Evolutionary conservation across 371 early-diverging fungal species (phyloP), one percentile per base, ranked within the genome.

Genomic region (Mortierella sp.): DNA sequence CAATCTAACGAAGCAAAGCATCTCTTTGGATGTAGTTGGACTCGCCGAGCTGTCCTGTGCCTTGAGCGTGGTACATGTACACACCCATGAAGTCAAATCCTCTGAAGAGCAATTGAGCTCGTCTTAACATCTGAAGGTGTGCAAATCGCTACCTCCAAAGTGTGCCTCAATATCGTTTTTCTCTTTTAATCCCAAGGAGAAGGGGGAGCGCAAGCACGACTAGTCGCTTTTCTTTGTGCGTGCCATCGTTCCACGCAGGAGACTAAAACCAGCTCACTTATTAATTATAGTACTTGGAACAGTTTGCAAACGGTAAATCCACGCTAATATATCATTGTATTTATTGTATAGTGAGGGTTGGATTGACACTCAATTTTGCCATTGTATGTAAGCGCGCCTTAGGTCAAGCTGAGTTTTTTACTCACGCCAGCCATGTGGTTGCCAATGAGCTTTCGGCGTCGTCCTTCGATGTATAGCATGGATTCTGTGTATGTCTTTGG

Each of bases 401-500:
- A 43, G 0, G 43, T 10, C 43, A 43, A 43, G 43, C 43, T 43
- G 43, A 43, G 43, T 7, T 10, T 43, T 15, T 73, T 73, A 63
- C 69, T 72, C 43, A 65, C 19, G 8, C 70, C 74, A 2, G 78
- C 78, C 53, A 77, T 52, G 0, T 66, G 73, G 28, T 65, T 65
- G 15, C 78, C 78, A 4, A 69, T n/a, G 70, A 65, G 67, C 47
- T 72, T 65, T 28, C 87, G 80, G 33, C 94, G 87, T 69, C 87
- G 90, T 63, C 94, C 95, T 73, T 94, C 94, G 19, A 50, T 24
- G 63, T 90, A 94, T 53, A 88, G 75, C 89, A 95, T 93, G 63
- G 89, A 87, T 61, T 95, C 96, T 50, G 87, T 90, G 70, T 95
- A 95, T 8, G 95, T 93, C 58, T 85, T 83, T 10, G 95, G 96